Evolutionary conservation across 2,329 filamentous ascomycete species (phyloP).

Genomic region (Botrytis elliptica): DNA sequence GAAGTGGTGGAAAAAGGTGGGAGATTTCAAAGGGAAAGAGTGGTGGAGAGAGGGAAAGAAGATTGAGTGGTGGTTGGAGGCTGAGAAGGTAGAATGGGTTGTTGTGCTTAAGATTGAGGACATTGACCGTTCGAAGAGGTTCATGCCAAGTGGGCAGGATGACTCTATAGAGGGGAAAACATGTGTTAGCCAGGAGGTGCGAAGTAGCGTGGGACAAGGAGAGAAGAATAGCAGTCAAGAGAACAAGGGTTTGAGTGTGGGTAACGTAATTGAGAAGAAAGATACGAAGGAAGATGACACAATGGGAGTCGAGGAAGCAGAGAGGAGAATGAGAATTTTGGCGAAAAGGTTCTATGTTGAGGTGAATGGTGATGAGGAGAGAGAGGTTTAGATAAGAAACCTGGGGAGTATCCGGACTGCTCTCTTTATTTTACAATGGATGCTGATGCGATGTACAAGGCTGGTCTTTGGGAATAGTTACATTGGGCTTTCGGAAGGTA

Average conservation of each 20-base stretch:
- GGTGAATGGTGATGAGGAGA: background rate
- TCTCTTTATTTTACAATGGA: background rate
- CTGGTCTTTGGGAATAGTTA: background rate
- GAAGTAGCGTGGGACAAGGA: background rate
- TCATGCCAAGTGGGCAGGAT: background rate
- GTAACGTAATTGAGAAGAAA: too few species aligned
- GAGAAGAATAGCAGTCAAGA: background rate
- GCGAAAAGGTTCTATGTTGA: background rate
- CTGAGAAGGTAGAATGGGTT: background rate
- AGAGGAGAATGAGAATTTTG: background rate
- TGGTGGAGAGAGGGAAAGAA: background rate
- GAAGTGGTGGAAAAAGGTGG: background rate
- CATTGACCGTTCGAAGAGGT: background rate
- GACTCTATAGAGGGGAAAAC: background rate
- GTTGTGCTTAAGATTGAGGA: background rate
- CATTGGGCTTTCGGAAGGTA: background rate
- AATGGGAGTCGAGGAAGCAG: background rate
- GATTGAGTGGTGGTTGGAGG: background rate
- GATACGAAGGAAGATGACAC: background rate
- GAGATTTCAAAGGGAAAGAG: background rate
- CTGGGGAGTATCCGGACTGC: background rate
- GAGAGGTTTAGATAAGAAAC: background rate
- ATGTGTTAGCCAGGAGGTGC: background rate
- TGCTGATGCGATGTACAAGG: background rate
- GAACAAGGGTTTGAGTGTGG: background rate